Evolutionary conservation across 805 yeast genomes (phyloP).

Genomic region (Wickerhamiella musiphila): DNA sequence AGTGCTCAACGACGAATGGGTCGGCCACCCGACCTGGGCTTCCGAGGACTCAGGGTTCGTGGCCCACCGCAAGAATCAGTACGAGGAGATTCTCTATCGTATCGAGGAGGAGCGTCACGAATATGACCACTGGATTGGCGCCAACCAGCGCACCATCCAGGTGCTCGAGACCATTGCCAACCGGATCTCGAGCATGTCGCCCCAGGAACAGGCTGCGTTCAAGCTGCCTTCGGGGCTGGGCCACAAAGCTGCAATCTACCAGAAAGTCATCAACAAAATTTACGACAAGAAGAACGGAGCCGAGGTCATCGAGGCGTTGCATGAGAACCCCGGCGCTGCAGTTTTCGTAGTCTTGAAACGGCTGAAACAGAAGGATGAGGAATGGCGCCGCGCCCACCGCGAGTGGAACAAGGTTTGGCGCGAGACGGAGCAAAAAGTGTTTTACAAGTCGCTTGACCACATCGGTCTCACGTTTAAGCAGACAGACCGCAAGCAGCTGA

Average conservation of each 20-base stretch:
- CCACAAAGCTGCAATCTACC: constrained; percentile 85
- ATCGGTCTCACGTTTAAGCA: constrained; percentile 92
- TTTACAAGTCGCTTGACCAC: constrained; percentile 85
- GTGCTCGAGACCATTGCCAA: constrained; percentile 89
- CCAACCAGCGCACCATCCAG: constrained; percentile 86
- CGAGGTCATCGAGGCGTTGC: constrained; percentile 90
- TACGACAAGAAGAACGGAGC: constrained; percentile 91
- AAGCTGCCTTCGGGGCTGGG: constrained; percentile 88
- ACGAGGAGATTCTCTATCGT: constrained; percentile 86
- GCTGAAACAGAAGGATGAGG: constrained; percentile 94
- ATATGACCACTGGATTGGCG: constrained; percentile 89
- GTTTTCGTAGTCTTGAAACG: constrained; percentile 86
- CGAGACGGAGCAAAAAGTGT: constrained; percentile 89
- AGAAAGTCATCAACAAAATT: constrained; percentile 78
- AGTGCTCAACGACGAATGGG: constrained; percentile 96
- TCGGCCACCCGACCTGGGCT: constrained; percentile 99
- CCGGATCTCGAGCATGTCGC: constrained; percentile 80
- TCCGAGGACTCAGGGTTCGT: constrained; percentile 97
- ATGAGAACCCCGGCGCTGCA: constrained; percentile 87
- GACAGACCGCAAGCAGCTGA: constrained; percentile 79
- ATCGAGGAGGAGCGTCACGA: constrained; percentile 97
- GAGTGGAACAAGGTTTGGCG: constrained; percentile 99
- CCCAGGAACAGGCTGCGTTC: constrained; percentile 73
- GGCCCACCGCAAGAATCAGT: constrained; percentile 97
- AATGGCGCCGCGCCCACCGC: constrained; percentile 94